Base-by-base conservation (phyloP, 2,329 filamentous ascomycete genomes). In the Fusarium nurragi region DNA sequence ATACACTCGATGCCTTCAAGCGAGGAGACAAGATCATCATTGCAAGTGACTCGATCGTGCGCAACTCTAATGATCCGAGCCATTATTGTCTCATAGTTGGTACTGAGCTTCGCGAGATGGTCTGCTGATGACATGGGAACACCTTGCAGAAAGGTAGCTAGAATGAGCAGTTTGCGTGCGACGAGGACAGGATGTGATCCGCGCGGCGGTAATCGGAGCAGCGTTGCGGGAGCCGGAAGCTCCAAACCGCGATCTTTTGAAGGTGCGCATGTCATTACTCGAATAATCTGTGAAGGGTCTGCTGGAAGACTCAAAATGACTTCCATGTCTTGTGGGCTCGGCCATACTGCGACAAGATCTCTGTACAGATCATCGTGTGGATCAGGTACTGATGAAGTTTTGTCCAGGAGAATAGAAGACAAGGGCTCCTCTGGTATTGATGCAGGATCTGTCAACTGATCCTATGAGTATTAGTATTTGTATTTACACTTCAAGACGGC, bases 1-100 rank as follows among this genome's bases (percentile, higher is more conserved):
- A 86, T 63, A 48, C 80, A 83, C 56, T 85, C 81, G 7, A 86
- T 68, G 0, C 82, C 81, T 49, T 85, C 82, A 2, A 84, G 36
- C 0, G 78, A 80, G 22, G 71, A 74, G 0, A 81, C 66, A 1
- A 86, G 68, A 4, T 80, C 78, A 47, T 85, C 80, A 23, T 84
- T 79, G 14, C 75, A 76, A 0, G 80, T 82, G 2, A 87, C 78
- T 9, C 77, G 62, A 6, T 67, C 71, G 13, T 68, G 73, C 2
- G 73, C 74, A 0, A 70, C 69, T 14, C 76, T 71, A 4, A 77
- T 69, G 0, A 73, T 39, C 0, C 68, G 68, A 6, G 62, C 45
- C 71, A 74, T 70, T 7, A 77, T 69, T 1, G 21, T 28, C 2
- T 57, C 30, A 6, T 38, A 49, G 70, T 44, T 41, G 57, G 37